Base-by-base conservation (phyloP, 2,329 filamentous ascomycete genomes). In the Phaeosphaeria sp. region DNA sequence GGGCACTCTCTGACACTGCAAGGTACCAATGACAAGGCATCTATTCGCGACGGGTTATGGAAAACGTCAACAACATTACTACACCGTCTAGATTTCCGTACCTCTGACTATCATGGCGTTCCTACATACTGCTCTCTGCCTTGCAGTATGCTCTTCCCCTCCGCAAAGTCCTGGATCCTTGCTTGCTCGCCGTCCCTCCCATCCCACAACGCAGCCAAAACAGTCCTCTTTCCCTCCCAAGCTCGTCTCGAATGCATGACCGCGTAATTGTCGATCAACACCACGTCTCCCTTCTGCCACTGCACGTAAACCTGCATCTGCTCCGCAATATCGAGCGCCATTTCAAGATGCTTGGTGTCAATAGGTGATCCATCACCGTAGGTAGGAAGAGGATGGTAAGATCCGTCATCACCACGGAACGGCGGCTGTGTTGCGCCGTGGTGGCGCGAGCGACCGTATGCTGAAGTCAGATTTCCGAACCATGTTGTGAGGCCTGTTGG, bases 191-290 rank as follows among this genome's bases (percentile, higher is more conserved):
- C 45, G 5, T n/a, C 21, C 22, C 7, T 25, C 15, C 21, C 45
- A 24, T 65, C 62, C 62, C 59, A 65, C 18, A 60, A 49, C 24
- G 55, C 57, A 4, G 57, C 60, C 33, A 65, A 49, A 15, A 65
- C 51, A 8, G 18, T 55, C 44, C 60, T 55, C 45, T 60, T 43
- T n/a, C 60, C 60, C 20, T 39, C 43, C 60, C 57, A 65, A 20
- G 56, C 53, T 27, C 50, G 40, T 36, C 57, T 55, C 20, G 57
- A 58, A 53, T 65, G 63, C 55, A 60, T 60, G 13, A 63, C 60
- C n/a, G 55, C 57, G 39, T 59, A 57, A 36, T 65, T 65, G 50
- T 64, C 63, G 17, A 66, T 6, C 25, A 66, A 33, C 13, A 66
- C 51, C 4, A 66, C 21, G 47, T 64, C 57, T 15, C 61, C 54